These are phyloP conservation scores for Metarhizium brunneum DNA, from an alignment of 2,329 filamentous ascomycete genomes.

Conservation along the genomic window DNA sequence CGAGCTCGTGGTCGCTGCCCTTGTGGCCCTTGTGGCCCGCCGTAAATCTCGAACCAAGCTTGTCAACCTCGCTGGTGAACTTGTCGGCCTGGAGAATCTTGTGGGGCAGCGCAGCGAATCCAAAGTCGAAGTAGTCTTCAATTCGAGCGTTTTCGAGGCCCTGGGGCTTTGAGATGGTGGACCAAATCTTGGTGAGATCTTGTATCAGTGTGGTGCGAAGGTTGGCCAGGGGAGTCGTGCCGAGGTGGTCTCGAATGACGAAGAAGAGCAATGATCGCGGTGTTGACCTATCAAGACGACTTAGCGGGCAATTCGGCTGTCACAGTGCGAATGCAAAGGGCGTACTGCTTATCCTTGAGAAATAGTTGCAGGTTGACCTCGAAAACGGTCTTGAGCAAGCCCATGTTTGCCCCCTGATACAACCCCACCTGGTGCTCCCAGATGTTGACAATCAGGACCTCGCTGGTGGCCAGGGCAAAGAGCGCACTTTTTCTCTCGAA, in stretches of 20 bases:
- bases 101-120: constrained; percentile 89
- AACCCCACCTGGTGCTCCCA: constrained; percentile 98
- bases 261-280: constrained; percentile 93
- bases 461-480: constrained; percentile 93
- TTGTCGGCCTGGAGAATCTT: constrained; percentile 93
- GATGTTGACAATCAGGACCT: constrained; percentile 96
- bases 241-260: constrained; percentile 94
- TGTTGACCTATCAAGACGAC: constrained; percentile 49
- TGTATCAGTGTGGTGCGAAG: constrained; percentile 83
- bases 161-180: constrained; percentile 79
- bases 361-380: constrained; percentile 98
- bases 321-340: background rate
- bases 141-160: constrained; percentile 84
- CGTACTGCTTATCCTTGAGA: constrained; percentile 85
- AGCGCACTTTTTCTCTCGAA: constrained; percentile 98
- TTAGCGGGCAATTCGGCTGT: background rate
- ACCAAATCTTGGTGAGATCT: constrained; percentile 88
- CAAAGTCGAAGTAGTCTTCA: constrained; percentile 97
- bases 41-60: constrained; percentile 72
- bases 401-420: constrained; percentile 99
- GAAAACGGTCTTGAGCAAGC: constrained; percentile 94
- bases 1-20: constrained; percentile 60
- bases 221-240: constrained; percentile 81
- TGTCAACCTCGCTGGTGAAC: constrained; percentile 72
- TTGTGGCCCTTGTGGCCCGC: constrained; percentile 67